Percentiles rank a stretch among this genome's conserved stretches.
Conservation (phyloP, 768 basidiomycete species). For the Boletus edulis region DNA sequence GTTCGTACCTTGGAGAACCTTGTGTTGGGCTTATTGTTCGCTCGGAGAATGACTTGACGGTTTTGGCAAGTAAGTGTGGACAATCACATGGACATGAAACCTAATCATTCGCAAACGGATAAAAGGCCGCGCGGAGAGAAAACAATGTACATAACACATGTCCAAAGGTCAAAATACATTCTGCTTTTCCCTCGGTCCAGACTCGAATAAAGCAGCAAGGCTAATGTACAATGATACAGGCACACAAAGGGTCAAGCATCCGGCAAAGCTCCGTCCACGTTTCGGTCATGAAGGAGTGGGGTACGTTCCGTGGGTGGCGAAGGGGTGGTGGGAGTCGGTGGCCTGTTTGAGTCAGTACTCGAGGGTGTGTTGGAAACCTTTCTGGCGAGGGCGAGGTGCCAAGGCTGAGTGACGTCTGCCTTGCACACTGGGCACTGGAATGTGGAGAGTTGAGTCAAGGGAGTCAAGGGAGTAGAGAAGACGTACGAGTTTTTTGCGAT, state of each 20-base stretch:
- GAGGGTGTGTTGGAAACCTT: conserved; percentile 9
- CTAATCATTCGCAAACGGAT: conserved; percentile 19
- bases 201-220: conserved; percentile 5
- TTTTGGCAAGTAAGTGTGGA: conserved; percentile 5
- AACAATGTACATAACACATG: conserved; percentile 7
- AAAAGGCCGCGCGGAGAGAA: conserved; percentile 12
- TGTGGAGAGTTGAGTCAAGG: conserved; percentile 2
- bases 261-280: conserved; percentile 10
- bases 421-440: conserved; percentile 88
- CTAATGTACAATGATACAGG: conserved; percentile 27
- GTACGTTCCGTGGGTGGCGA: conserved; percentile 30
- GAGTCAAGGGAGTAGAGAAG: not conserved
- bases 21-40: conserved; percentile 25
- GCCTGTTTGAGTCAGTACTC: not conserved
- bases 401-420: conserved; percentile 80
- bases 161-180: conserved; percentile 1
- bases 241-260: conserved; percentile 6
- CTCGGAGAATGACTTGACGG: conserved; percentile 10
- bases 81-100: conserved; percentile 16
- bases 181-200: not conserved
- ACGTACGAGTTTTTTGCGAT: conserved; percentile 88
- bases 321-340: conserved; percentile 13
- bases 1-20: conserved; percentile 31
- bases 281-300: conserved; percentile 29
- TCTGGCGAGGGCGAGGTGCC: conserved; percentile 22